A percentile compares a stretch with the other conserved stretches of the same genome.
Evolutionary conservation across 352 stramenopile species (phyloP).

Genomic region (Phytophthora pseudosyringae): DNA sequence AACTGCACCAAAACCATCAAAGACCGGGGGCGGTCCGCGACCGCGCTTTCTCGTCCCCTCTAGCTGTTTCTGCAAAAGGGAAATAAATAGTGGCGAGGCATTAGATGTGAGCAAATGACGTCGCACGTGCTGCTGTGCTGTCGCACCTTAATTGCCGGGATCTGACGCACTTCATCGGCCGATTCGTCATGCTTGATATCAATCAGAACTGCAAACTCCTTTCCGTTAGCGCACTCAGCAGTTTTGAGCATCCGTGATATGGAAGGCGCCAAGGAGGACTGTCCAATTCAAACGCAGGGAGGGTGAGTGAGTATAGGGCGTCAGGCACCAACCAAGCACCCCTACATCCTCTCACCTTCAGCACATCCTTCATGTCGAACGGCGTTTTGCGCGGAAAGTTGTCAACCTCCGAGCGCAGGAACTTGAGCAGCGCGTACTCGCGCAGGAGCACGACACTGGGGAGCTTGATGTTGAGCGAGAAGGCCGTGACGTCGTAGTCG

Average conservation of each 20-base stretch:
- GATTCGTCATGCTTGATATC: conserved; percentile 76
- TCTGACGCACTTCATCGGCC: conserved; percentile 75
- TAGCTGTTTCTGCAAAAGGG: conserved; percentile 55
- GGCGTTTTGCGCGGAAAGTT: conserved; percentile 47
- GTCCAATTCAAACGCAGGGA: conserved; percentile 9
- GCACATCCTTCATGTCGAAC: conserved; percentile 79
- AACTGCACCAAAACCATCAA: conserved; percentile 84
- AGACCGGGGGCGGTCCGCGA: conserved; percentile 60
- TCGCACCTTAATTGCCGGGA: conserved; percentile 74
- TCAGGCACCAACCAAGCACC: background rate
- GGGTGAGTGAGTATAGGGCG: conserved; percentile 4
- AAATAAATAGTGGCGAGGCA: background rate
- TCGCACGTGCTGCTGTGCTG: background rate
- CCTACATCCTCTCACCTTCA: conserved; percentile 56
- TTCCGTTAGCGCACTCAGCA: conserved; percentile 60
- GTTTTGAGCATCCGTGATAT: conserved; percentile 56
- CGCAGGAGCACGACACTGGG: conserved; percentile 78
- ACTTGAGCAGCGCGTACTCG: conserved; percentile 75
- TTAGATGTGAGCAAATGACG: too few species aligned
- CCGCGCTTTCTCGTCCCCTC: conserved; percentile 71
- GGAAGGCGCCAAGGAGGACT: conserved; percentile 54
- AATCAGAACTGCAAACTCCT: conserved; percentile 71
- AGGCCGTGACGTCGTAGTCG: conserved; percentile 70
- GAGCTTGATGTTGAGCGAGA: conserved; percentile 84
- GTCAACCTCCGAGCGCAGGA: conserved; percentile 45